Conservation (phyloP, 2,329 filamentous ascomycete genomes). For the Talaromyces rugulosus region DNA sequence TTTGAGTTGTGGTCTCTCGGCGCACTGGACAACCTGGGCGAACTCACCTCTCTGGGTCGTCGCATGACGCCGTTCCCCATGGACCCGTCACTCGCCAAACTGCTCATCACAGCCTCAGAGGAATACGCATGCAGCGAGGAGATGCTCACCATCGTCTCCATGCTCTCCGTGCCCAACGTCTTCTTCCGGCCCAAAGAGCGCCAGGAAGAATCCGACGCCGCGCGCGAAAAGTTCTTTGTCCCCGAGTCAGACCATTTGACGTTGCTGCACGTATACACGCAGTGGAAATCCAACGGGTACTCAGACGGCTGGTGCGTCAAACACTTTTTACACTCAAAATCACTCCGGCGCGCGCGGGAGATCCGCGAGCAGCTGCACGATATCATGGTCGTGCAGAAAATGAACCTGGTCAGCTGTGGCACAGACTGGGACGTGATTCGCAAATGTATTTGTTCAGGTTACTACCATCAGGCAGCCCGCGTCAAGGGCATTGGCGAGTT, state of each 20-base stretch:
- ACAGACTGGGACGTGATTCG: slow-evolving; percentile 96
- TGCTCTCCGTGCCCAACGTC: slow-evolving; percentile 93
- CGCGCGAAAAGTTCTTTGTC: slow-evolving; percentile 96
- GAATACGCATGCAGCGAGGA: slow-evolving; percentile 93
- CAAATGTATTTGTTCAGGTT: slow-evolving; percentile 94
- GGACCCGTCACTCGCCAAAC: slow-evolving; percentile 92
- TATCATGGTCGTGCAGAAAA: slow-evolving; percentile 91
- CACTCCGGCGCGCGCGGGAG: slow-evolving; percentile 83
- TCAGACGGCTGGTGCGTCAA: slow-evolving; percentile 88
- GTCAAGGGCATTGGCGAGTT: slow-evolving; percentile 97
- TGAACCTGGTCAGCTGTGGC: slow-evolving; percentile 80
- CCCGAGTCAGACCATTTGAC: slow-evolving; percentile 96
- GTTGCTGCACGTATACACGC: slow-evolving; percentile 88
- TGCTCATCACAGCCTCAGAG: slow-evolving; percentile 84
- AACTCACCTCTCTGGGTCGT: slow-evolving; percentile 78
- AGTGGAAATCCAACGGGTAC: slow-evolving; percentile 88
- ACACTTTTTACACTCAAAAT: slow-evolving; percentile 95
- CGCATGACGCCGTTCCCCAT: slow-evolving; percentile 98
- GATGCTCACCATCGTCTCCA: slow-evolving; percentile 96
- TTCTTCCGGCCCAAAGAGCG: slow-evolving; percentile 97
- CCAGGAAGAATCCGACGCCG: slow-evolving; percentile 91
- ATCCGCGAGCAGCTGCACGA: slow-evolving; percentile 90
- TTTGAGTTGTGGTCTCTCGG: slow-evolving; percentile 97
- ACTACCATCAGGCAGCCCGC: slow-evolving; percentile 95
- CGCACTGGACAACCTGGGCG: slow-evolving; percentile 87